Percentiles rank a stretch among this genome's conserved stretches.
Evolutionary conservation across 2,329 filamentous ascomycete genomes (phyloP).

Genomic region (Talaromyces sp.): DNA sequence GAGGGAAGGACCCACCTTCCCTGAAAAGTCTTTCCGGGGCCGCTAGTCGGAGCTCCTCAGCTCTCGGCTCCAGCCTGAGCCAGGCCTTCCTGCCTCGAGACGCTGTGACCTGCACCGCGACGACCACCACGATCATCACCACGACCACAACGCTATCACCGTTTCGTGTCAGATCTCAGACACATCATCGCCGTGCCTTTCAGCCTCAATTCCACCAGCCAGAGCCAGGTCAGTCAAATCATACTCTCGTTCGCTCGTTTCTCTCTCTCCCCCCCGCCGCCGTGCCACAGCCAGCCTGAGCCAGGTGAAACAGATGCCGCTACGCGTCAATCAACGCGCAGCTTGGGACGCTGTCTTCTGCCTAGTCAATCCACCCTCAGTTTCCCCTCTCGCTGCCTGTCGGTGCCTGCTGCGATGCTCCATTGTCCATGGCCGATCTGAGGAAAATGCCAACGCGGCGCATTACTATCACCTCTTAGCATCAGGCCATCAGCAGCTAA

Average conservation of each 20-base stretch:
- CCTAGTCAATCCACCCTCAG: constrained; percentile 1
- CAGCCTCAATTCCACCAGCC: not conserved
- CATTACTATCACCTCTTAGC: not conserved
- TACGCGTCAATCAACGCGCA: constrained; percentile 12
- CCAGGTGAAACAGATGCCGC: constrained; percentile 10
- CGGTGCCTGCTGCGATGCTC: not conserved
- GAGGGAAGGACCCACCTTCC: constrained; percentile 1
- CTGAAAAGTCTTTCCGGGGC: not conserved
- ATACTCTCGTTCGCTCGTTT: not conserved
- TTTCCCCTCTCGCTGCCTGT: not conserved
- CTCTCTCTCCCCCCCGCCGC: constrained; percentile 1
- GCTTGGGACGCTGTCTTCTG: constrained; percentile 1
- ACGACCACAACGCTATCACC: not conserved
- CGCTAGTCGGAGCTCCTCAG: not conserved
- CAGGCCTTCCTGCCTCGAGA: not conserved
- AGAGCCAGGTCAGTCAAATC: constrained; percentile 5
- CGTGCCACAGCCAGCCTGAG: constrained; percentile 4
- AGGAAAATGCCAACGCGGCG: constrained; percentile 1
- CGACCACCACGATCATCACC: not conserved
- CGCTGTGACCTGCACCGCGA: not conserved
- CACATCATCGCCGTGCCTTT: not conserved
- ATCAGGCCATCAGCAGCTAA: constrained; percentile 2
- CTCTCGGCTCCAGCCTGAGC: not conserved
- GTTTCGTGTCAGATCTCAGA: not conserved
- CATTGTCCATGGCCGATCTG: constrained; percentile 5